Base-by-base conservation (phyloP, 2,329 filamentous ascomycete species). In the Phaeosphaeria sp. region DNA sequence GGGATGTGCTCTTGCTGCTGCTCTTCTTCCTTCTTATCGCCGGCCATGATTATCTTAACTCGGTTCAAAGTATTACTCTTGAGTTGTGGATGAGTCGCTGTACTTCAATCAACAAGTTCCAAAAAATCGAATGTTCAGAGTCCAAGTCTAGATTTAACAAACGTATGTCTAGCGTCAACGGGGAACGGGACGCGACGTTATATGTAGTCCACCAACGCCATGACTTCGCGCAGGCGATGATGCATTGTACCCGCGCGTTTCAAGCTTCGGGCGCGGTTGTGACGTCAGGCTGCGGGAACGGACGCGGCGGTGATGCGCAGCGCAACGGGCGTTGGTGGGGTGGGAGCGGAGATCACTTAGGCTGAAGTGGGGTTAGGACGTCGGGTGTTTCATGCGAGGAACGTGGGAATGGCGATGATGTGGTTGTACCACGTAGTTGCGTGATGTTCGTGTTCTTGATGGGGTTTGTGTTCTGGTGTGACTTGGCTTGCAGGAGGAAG, bases 1-100 rank as follows among this genome's bases (percentile, higher is more conserved):
- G 70, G 74, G 60, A 75, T 73, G 68, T 75, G 72, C 20, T 68
- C 54, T 51, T 64, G 65, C 51, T 61, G 52, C 18, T 52, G 24
- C 18, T 54, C 47, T 47, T 65, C 30, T 36, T 52, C 40, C 25
- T 46, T 46, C 42, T 45, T 51, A 39, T 51, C 42, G 50, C 21
- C 25, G 15, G 46, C 24, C 46, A 49, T 49, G 22, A 33, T 52
- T n/a, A 20, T 25, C 2, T 17, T 25, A 25, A 20, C 25, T 9
- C 6, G 45, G 3, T 21, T 6, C 24, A 22, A 15, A 20, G 13
- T 4, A n/a, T n/a, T n/a, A n/a, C n/a, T n/a, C n/a, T n/a, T n/a
- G n/a, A n/a, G n/a, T n/a, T n/a, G n/a, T n/a, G n/a, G n/a, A n/a
- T n/a, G n/a, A n/a, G n/a, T n/a, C n/a, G n/a, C n/a, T n/a, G n/a